Evolutionary conservation across 768 basidiomycete species (phyloP), one percentile per base, ranked within the genome.

Genomic region (Tulasnella sp.): DNA sequence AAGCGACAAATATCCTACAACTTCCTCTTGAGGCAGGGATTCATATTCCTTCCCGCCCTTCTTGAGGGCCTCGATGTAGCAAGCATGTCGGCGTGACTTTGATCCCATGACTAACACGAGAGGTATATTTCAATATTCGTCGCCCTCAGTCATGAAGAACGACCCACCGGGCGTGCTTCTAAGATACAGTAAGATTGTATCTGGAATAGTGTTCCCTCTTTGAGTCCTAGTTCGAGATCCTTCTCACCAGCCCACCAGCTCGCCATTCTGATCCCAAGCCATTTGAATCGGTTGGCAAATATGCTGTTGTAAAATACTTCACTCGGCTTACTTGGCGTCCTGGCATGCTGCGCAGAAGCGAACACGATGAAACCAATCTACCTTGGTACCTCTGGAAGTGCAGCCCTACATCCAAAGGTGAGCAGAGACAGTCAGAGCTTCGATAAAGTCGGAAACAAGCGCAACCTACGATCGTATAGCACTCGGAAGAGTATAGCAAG

Each of bases 401-500:
- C 54, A 77, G 31, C 54, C 48, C 76, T 60, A 48, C 14, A 16
- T 14, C 8, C 46, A 16, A 18, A 46, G 16, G 12, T 3, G 54
- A 12, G 9, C 0, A 8, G 11, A 2, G 11, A 8, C 0, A 1
- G 54, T 54, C 12, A 54, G 24, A 24, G 11, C 54, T 54, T 9
- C 4, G 24, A 12, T 4, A 22, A 54, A 54, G n/a, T 3, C n/a
- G 3, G 7, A 6, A 42, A 12, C 11, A 12, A 22, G 31, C 37
- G 37, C 37, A 8, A 34, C 54, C 9, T 34, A 64, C 58, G 24
- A 42, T 75, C 24, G 54, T 46, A 34, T 80, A 42, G 20, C 81
- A 81, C 37, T 44, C 34, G 40, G n/a, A 54, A 14, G 46, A 72
- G 31, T 81, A 81, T 28, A 81, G 50, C 40, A 80, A 64, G 28